Evolutionary conservation across 306 rosid genomes (phyloP), one percentile per base, ranked within the genome.

Genomic region (Acacia acuminata): DNA sequence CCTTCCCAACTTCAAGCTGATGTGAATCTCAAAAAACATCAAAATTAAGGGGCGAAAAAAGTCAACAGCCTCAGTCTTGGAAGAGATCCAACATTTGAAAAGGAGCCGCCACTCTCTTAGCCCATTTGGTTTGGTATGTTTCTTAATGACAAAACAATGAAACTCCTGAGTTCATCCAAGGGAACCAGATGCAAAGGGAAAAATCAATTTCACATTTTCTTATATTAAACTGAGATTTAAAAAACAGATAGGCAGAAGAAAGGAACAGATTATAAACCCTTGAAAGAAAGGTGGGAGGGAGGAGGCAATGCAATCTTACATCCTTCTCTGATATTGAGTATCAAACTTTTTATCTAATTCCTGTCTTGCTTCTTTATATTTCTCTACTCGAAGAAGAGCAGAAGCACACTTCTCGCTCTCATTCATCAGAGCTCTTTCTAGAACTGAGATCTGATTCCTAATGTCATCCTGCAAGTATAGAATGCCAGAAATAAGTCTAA

Each of bases 291-390:
- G 32, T 7, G 24, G 3, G 77, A 42, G 65, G 48, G 79, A 81
- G 68, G 40, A 76, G 67, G 69, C 53, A 16, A 27, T 24, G 68
- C 13, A 79, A 84, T 72, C 94, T 88, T 88, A 95, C 99, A 95
- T 92, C 66, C 89, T 86, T 25, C 97, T 92, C 61, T 88, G 97
- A 85, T 93, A 92, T 75, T 91, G 94, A 71, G 92, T 88, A 76
- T 95, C 98, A 75, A 91, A 85, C 82, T 91, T 95, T 72, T 85
- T 90, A 77, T 95, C 98, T 76, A 77, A 73, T 79, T 95, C 98
- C 79, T 78, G 86, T 82, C 98, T 88, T 84, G 94, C 86, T 88
- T 92, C 93, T 90, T 86, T 85, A 81, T 92, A 89, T 82, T 86
- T 93, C 88, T 93, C 93, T 80, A 90, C 84, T 72, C 70, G 90